phyloP scores from a whole-genome alignment of 202 grass and related monocot species.

The Sporobolus alterniflorus region DNA sequence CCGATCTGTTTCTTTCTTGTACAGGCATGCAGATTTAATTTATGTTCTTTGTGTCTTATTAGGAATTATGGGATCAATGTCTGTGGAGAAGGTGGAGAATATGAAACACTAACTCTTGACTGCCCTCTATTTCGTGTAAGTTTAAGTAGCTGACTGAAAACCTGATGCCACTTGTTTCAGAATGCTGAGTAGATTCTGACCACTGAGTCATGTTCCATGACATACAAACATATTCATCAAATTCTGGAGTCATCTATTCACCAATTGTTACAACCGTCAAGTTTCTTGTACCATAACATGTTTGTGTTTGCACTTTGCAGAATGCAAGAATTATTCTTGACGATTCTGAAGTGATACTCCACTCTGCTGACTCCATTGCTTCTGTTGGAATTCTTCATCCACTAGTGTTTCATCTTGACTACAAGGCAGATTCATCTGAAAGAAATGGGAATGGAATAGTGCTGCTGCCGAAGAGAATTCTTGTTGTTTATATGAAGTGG shows the following conservation, averaged over 20 bases:
- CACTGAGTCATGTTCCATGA: neutral
- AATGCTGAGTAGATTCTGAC: constrained; percentile 1
- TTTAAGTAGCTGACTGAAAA: constrained; percentile 38
- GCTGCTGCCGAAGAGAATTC: constrained; percentile 28
- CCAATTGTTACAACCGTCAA: neutral
- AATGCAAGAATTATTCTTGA: constrained; percentile 93
- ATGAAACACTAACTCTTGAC: constrained; percentile 98
- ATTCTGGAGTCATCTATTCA: constrained; percentile 1
- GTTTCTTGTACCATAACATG: constrained; percentile 25
- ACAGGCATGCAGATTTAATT: constrained; percentile 8
- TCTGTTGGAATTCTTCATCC: constrained; percentile 95
- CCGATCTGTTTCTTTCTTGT: neutral
- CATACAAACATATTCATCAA: constrained; percentile 5
- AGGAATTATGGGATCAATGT: constrained; percentile 99
- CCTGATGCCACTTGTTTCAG: constrained; percentile 21
- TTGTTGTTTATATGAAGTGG: constrained; percentile 64
- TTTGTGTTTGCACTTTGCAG: constrained; percentile 58
- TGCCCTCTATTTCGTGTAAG: constrained; percentile 97
- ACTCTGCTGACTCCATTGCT: constrained; percentile 82
- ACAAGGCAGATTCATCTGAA: constrained; percentile 53
- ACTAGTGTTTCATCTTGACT: constrained; percentile 73
- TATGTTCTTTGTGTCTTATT: constrained; percentile 32
- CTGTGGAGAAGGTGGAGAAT: constrained; percentile 99
- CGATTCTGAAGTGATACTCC: constrained; percentile 80
- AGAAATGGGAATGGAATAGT: constrained; percentile 16